Base-by-base conservation (phyloP, 805 yeast genomes). In the Brettanomyces sp. region DNA sequence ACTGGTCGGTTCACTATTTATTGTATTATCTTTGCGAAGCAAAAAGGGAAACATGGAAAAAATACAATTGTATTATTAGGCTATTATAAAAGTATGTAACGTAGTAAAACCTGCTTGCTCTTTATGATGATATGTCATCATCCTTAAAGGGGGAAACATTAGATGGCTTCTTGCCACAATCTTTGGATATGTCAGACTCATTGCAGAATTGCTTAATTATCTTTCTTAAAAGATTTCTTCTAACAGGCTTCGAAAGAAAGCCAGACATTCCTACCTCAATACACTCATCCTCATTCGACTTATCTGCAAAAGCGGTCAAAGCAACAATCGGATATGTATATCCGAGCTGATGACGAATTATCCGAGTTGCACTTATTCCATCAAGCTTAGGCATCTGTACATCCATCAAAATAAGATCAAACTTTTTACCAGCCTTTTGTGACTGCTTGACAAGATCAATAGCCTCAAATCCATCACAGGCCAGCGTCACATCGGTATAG, bases 351-450 rank as follows among this genome's bases (percentile, higher is more conserved):
- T 69, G 64, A 40, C 96, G 70, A 34, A 91, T 83, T 56, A 75
- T 70, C 49, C 70, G 77, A 0, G 98, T 89, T 0, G 97, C 95
- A 24, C 79, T 70, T 30, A 90, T 66, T 3, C 99, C 99, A 60
- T 91, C 97, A 53, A 89, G 72, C 56, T 79, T 82, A 4, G 98
- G 98, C 98, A 90, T 91, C 64, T 91, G 97, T 44, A 91, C 95
- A 63, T 91, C 99, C 99, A 91, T 91, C 59, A 91, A 86, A 2
- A 93, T 78, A 45, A 91, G 65, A 59, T 87, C 91, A 60, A 72
- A 88, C 13, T 60, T 56, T 8, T 67, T 67, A 13, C 63, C 63
- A 2, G 62, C 56, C 2, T 63, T 70, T 24, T 66, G 55, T 1
- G 80, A 66, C 33, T 70, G 72, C 49, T 76, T 70, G 2, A 88